These are phyloP conservation scores for Pythium dissimile DNA, from an alignment of 352 stramenopile genomes.

Conservation along the genomic window DNA sequence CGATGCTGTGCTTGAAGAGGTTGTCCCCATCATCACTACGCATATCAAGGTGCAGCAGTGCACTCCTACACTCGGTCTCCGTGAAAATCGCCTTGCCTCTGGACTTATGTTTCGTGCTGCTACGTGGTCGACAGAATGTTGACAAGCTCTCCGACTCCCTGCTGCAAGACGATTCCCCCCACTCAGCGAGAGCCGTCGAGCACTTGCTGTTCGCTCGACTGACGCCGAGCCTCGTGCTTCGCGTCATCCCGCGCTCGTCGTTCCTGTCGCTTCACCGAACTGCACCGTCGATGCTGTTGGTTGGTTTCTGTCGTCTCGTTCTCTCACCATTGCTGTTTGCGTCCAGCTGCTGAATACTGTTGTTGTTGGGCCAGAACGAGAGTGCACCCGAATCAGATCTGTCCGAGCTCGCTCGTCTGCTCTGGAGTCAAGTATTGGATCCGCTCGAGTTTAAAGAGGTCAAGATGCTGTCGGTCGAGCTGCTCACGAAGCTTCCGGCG, in stretches of 20 bases:
- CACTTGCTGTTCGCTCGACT: conserved; percentile 57
- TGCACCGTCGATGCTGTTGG: too few species aligned
- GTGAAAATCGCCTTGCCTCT: background rate
- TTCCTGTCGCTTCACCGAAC: too few species aligned
- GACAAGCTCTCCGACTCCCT: conserved; percentile 41
- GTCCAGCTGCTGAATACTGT: too few species aligned
- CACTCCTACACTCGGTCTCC: background rate
- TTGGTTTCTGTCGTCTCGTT: too few species aligned
- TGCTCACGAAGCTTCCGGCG: conserved; percentile 41
- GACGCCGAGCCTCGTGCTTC: conserved; percentile 56
- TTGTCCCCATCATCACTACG: conserved; percentile 10
- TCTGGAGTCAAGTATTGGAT: conserved; percentile 40
- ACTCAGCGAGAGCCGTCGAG: conserved; percentile 32
- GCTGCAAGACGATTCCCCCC: conserved; percentile 39
- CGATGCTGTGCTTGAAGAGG: background rate
- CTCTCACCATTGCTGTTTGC: too few species aligned
- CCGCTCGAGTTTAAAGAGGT: conserved; percentile 78
- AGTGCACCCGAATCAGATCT: too few species aligned
- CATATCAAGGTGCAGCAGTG: conserved; percentile 18
- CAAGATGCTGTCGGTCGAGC: conserved; percentile 63
- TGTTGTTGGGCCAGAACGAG: too few species aligned
- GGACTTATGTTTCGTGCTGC: too few species aligned
- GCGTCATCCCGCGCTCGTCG: conserved; percentile 37
- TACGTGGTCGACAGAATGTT: too few species aligned
- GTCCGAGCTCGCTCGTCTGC: conserved; percentile 11